These are phyloP conservation scores for Tremellales sp. DNA, from an alignment of 1,284 basidiomycete species.

Conservation along the genomic window DNA sequence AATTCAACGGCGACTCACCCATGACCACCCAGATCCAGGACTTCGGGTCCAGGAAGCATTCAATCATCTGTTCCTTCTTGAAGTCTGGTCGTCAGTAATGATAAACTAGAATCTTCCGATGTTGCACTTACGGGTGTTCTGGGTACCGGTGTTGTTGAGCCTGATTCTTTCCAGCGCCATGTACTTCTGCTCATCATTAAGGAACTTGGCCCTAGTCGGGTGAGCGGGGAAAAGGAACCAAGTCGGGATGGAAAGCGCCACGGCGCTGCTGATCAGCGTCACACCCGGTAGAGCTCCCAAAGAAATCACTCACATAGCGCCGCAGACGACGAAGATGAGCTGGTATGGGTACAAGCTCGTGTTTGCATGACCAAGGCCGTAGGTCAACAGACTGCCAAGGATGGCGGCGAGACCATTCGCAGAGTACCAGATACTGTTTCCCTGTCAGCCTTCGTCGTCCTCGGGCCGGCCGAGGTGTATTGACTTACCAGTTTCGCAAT, in stretches of 20 bases:
- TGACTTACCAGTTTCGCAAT: neutral
- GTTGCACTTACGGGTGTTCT: constrained; percentile 2
- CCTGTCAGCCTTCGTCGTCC: too few relatives aligned
- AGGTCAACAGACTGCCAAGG: constrained; percentile 32
- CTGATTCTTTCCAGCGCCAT: constrained; percentile 42
- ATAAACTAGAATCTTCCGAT: neutral
- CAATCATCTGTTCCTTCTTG: constrained; percentile 38
- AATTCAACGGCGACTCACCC: neutral
- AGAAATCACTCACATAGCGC: constrained; percentile 11
- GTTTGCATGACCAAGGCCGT: constrained; percentile 23
- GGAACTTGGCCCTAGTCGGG: constrained; percentile 35
- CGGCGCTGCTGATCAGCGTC: neutral
- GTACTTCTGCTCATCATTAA: constrained; percentile 32
- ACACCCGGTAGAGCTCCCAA: neutral
- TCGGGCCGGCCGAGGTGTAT: neutral
- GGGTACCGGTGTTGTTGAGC: constrained; percentile 42
- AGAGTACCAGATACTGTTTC: neutral
- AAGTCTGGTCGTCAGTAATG: constrained; percentile 15
- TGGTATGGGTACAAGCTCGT: constrained; percentile 24
- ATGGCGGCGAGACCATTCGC: constrained; percentile 10
- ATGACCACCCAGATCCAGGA: constrained; percentile 30
- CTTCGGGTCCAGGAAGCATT: constrained; percentile 30
- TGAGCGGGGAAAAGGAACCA: constrained; percentile 31
- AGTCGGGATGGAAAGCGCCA: neutral
- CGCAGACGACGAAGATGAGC: constrained; percentile 41